Percentiles rank a stretch among this genome's conserved stretches.
These are phyloP conservation scores for Triticum dicoccoides DNA, from an alignment of 176 grass and related monocot species.

Conservation along the genomic window DNA sequence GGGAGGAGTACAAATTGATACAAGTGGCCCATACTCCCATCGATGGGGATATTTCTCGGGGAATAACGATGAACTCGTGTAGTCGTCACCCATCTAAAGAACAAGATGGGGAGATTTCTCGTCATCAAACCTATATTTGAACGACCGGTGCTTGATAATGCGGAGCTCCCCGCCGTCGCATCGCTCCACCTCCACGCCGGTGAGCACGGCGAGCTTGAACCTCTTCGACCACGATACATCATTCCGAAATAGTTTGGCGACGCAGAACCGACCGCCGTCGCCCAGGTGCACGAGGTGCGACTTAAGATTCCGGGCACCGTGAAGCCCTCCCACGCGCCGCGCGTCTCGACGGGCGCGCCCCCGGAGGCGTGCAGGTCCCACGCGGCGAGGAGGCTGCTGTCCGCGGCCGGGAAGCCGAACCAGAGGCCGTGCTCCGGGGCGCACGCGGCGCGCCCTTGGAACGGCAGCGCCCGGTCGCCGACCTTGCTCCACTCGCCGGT, in stretches of 20 bases:
- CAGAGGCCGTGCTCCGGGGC: background rate
- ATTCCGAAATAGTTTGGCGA: background rate
- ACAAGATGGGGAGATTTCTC: too few relatives aligned
- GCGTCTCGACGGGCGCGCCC: background rate
- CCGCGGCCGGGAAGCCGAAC: background rate
- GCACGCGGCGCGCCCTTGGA: background rate
- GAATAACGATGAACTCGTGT: too few relatives aligned
- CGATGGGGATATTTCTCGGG: too few relatives aligned
- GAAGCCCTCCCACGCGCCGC: background rate
- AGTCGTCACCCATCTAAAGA: too few relatives aligned
- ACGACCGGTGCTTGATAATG: background rate
- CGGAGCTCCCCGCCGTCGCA: background rate
- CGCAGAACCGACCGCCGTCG: background rate
- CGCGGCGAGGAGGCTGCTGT: background rate
- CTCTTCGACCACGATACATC: too few relatives aligned
- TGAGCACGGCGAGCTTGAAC: background rate
- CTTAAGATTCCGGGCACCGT: background rate
- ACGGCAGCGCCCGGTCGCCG: background rate
- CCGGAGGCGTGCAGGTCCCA: background rate
- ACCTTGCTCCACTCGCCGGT: background rate
- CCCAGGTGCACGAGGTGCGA: background rate
- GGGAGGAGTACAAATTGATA: too few relatives aligned
- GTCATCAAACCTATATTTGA: background rate
- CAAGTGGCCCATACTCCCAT: too few relatives aligned
- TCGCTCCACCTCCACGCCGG: background rate